These are phyloP conservation scores for Irpex sp. DNA, from an alignment of 1,284 basidiomycete genomes.

Conservation along the genomic window DNA sequence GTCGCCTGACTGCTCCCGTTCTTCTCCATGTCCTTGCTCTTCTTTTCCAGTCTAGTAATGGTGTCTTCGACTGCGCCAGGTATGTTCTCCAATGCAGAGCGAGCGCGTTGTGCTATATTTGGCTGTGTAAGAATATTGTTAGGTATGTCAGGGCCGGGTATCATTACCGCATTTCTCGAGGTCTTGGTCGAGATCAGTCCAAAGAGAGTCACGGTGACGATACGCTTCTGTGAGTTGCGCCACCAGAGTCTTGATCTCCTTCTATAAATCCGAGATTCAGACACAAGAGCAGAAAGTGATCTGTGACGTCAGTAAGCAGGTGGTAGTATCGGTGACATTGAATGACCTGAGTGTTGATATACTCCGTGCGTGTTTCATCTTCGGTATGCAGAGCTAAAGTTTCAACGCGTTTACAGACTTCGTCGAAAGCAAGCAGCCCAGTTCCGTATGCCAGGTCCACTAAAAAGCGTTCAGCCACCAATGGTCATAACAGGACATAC, in stretches of 20 bases:
- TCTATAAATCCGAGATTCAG: constrained; percentile 18
- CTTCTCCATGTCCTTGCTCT: constrained; percentile 40
- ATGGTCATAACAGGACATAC: neutral
- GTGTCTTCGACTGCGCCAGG: constrained; percentile 42
- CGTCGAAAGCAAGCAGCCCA: constrained; percentile 49
- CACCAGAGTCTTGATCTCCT: constrained; percentile 29
- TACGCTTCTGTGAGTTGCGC: constrained; percentile 43
- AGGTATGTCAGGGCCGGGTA: constrained; percentile 9
- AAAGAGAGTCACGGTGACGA: constrained; percentile 40
- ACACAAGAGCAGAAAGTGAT: constrained; percentile 8
- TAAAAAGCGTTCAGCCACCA: constrained; percentile 4
- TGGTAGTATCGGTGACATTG: neutral
- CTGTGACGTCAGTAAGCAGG: constrained; percentile 19
- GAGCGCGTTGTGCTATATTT: constrained; percentile 32
- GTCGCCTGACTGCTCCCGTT: constrained; percentile 29
- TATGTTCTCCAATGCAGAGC: constrained; percentile 33
- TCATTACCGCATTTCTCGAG: constrained; percentile 43
- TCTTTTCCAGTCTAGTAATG: constrained; percentile 41
- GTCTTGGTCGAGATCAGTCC: constrained; percentile 38
- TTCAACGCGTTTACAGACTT: constrained; percentile 51
- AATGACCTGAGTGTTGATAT: constrained; percentile 35
- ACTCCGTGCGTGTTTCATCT: constrained; percentile 37
- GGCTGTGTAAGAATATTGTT: neutral
- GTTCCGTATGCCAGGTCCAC: constrained; percentile 44
- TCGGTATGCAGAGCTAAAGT: constrained; percentile 37